These are phyloP conservation scores for Pichia terricola DNA, from an alignment of 1,139 yeast genomes.

Conservation along the genomic window DNA sequence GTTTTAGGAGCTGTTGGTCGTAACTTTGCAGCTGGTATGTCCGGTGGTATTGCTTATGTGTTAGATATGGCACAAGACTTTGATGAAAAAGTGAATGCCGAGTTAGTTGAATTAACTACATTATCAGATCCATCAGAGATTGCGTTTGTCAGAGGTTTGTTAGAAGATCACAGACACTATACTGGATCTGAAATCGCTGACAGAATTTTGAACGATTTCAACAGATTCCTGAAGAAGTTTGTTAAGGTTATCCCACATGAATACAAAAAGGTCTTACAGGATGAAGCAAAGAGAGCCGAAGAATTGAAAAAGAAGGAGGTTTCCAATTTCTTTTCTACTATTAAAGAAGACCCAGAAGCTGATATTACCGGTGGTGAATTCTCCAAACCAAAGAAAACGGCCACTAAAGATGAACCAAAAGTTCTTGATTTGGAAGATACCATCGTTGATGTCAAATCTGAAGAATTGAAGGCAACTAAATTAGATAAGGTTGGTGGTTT, in stretches of 20 bases:
- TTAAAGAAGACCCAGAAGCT: constrained; percentile 72
- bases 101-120: constrained; percentile 69
- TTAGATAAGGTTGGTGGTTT: constrained; percentile 84
- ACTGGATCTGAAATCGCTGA: constrained; percentile 89
- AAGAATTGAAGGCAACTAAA: constrained; percentile 49
- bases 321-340: constrained; percentile 54
- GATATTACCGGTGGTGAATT: constrained; percentile 86
- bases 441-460: constrained; percentile 56
- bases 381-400: constrained; percentile 31
- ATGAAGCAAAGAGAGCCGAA: constrained; percentile 58
- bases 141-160: constrained; percentile 85
- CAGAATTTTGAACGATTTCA: constrained; percentile 73
- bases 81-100: constrained; percentile 66
- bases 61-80: constrained; percentile 93
- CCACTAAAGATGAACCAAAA: constrained; percentile 62
- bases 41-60: constrained; percentile 98
- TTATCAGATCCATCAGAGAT: constrained; percentile 85
- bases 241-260: constrained; percentile 91
- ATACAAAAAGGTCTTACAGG: constrained; percentile 81
- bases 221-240: constrained; percentile 78
- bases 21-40: constrained; percentile 98
- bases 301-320: constrained; percentile 56
- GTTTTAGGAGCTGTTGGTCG: constrained; percentile 89
- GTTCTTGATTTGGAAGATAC: constrained; percentile 87
- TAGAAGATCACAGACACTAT: constrained; percentile 93